Conservation (phyloP, 306 rosid species). For the Lathyrus aphaca region DNA sequence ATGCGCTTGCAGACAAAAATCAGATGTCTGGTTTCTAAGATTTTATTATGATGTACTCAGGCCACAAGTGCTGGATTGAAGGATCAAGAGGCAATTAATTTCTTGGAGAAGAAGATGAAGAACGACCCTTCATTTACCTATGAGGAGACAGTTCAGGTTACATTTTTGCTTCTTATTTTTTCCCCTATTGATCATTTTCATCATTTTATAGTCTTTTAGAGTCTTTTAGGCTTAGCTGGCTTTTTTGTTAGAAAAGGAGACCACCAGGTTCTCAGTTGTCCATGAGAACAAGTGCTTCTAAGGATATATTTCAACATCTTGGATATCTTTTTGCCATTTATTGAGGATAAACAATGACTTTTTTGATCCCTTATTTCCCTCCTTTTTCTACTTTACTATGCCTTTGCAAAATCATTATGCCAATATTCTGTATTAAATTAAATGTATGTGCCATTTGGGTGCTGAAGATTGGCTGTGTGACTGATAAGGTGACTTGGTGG, state of each 20-base stretch:
- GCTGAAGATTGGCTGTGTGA: constrained; percentile 1
- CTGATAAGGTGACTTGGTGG: background rate
- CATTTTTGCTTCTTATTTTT: constrained; percentile 2
- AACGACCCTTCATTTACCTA: constrained; percentile 90
- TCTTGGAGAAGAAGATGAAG: constrained; percentile 99
- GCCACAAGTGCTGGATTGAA: constrained; percentile 98
- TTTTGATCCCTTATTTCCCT: background rate
- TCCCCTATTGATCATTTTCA: background rate
- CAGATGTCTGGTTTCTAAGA: constrained; percentile 31
- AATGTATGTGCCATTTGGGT: background rate
- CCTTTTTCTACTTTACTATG: background rate
- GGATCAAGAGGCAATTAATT: constrained; percentile 98
- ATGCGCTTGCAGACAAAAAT: background rate
- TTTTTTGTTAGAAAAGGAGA: constrained; percentile 7
- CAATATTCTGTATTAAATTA: background rate
- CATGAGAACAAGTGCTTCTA: constrained; percentile 3
- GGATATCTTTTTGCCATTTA: background rate
- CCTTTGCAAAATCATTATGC: background rate
- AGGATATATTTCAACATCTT: constrained; percentile 23
- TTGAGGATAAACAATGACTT: background rate
- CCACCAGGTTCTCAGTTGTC: background rate
- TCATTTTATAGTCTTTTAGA: constrained; percentile 6
- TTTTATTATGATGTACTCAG: constrained; percentile 51
- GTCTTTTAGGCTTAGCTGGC: constrained; percentile 18
- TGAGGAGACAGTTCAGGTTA: constrained; percentile 96